phyloP scores from a whole-genome alignment of 495 filamentous ascomycete species.

The Aspergillus saccharolyticus region DNA sequence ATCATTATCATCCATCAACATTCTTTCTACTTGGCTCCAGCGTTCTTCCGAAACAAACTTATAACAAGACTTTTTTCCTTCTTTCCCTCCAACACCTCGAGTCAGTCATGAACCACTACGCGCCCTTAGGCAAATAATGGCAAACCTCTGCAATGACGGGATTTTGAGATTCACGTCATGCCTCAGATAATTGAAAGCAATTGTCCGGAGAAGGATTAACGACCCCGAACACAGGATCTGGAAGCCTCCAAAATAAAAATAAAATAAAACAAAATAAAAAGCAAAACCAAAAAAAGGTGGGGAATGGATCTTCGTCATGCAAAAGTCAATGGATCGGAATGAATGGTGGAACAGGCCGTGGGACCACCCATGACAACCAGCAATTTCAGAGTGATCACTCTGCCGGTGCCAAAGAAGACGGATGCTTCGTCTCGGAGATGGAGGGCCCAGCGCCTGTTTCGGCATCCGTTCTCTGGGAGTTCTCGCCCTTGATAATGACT shows the following conservation, averaged over 20 bases:
- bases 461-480: background rate
- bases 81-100: background rate
- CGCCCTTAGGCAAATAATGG: background rate
- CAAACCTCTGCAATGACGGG: background rate
- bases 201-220: background rate
- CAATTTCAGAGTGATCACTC: background rate
- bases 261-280: no score
- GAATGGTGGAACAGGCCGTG: background rate
- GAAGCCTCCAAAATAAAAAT: no score
- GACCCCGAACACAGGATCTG: conserved; percentile 4
- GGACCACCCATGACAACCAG: background rate
- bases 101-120: background rate
- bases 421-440: background rate
- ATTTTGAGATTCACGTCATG: conserved; percentile 10
- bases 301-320: conserved; percentile 15
- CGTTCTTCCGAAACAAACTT: no score
- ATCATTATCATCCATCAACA: no score
- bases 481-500: background rate
- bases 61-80: no score
- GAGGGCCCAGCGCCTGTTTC: background rate
- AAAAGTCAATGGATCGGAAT: conserved; percentile 9
- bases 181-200: background rate
- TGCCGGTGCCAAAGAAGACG: background rate
- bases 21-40: no score
- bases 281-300: no score